Percentiles rank a stretch among this genome's conserved stretches.
Conservation (phyloP, 2,329 filamentous ascomycete genomes). For the Ceratocystis alfenasii region DNA sequence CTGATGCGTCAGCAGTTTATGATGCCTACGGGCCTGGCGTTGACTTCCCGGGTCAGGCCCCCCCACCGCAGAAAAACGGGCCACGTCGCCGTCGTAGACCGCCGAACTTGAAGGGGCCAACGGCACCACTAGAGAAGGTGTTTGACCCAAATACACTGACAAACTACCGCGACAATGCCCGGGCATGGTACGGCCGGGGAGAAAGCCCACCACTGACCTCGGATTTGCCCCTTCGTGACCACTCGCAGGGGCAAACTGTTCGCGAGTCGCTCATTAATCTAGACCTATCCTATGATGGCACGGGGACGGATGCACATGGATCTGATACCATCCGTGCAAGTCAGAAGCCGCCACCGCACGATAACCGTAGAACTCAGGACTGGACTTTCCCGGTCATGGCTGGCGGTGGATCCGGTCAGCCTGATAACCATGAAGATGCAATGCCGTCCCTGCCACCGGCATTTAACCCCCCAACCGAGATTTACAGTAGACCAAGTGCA, state of each 20-base stretch:
- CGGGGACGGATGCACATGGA: constrained; percentile 5
- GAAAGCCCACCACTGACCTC: constrained; percentile 29
- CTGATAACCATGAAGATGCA: constrained; percentile 17
- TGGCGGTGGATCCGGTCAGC: constrained; percentile 13
- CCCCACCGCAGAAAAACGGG: constrained; percentile 22
- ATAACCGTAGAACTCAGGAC: constrained; percentile 33
- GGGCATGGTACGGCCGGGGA: constrained; percentile 32
- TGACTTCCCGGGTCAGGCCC: constrained; percentile 19
- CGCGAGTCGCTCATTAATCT: constrained; percentile 38
- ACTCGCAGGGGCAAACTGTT: constrained; percentile 31
- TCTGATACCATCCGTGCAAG: constrained; percentile 17
- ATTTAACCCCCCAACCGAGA: constrained; percentile 16
- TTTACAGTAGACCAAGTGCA: constrained; percentile 18
- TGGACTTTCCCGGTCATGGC: constrained; percentile 37
- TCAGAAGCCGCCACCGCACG: constrained; percentile 16
- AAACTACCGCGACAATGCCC: constrained; percentile 37
- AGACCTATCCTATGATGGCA: constrained; percentile 31
- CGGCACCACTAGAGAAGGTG: constrained; percentile 36
- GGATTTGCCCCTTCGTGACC: constrained; percentile 35
- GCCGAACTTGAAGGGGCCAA: constrained; percentile 33
- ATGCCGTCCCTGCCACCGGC: constrained; percentile 1
- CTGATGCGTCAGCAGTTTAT: constrained; percentile 15
- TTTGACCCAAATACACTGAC: constrained; percentile 39
- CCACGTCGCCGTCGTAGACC: constrained; percentile 32
- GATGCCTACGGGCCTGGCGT: constrained; percentile 19